Percentiles rank a stretch among this genome's conserved stretches.
Evolutionary conservation across 2,329 filamentous ascomycete genomes (phyloP).

Genomic region (Fusarium mangiferae): DNA sequence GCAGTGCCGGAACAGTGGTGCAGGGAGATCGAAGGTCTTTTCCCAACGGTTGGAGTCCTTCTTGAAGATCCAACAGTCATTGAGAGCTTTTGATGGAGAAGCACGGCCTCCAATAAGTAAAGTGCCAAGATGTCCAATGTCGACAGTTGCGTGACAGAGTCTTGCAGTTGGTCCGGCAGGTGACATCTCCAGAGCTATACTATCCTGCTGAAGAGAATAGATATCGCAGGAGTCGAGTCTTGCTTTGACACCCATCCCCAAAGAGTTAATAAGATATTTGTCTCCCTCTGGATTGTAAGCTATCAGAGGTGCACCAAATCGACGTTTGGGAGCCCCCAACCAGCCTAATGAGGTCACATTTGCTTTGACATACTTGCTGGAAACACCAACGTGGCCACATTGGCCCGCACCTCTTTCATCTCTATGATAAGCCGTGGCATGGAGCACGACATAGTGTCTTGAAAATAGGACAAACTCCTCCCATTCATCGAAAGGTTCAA

Average conservation of each 20-base stretch:
- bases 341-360: slow-evolving; percentile 20
- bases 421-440: slow-evolving; percentile 56
- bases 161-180: slow-evolving; percentile 51
- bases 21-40: slow-evolving; percentile 71
- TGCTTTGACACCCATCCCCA: slow-evolving; percentile 57
- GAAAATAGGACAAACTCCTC: slow-evolving; percentile 91
- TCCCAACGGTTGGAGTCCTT: slow-evolving; percentile 67
- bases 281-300: slow-evolving; percentile 51
- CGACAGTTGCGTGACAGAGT: slow-evolving; percentile 82
- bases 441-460: slow-evolving; percentile 84
- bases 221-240: slow-evolving; percentile 63
- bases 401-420: not conserved
- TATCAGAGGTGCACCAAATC: slow-evolving; percentile 68
- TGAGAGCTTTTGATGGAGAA: slow-evolving; percentile 76
- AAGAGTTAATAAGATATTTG: slow-evolving; percentile 57
- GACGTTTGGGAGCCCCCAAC: slow-evolving; percentile 53
- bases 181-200: slow-evolving; percentile 42
- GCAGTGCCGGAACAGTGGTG: slow-evolving; percentile 80
- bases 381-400: not conserved
- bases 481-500: slow-evolving; percentile 95
- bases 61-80: slow-evolving; percentile 80
- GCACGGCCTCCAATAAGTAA: slow-evolving; percentile 80
- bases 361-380: not conserved
- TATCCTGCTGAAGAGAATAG: slow-evolving; percentile 48
- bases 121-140: slow-evolving; percentile 65